Evolutionary conservation across 106 monocot genomes (phyloP), one percentile per base, ranked within the genome.

Genomic region (Allium fistulosum): DNA sequence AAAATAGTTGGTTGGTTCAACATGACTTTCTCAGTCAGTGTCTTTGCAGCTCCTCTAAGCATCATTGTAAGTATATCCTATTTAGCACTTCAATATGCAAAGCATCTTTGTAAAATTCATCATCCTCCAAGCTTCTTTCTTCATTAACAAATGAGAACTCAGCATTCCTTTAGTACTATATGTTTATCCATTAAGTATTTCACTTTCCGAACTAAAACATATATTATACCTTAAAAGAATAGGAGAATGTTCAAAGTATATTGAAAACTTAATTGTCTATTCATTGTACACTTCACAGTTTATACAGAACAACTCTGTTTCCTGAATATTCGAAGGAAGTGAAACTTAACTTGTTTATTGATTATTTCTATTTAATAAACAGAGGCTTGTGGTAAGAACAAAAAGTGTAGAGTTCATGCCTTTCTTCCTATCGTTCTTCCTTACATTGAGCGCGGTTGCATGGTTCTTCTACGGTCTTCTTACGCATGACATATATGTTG

Each of bases 351-450:
- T 55, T 12, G 2, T 11, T 15, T 55, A 55, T 15, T 55, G 53
- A 55, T 8, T 46, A 26, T 14, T 3, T 14, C 7, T 66, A 66
- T 18, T 51, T 17, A 6, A 17, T 37, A 11, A 11, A 67, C 81
- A 88, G 88, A 77, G 74, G 67, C 73, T 84, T 7, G 88, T 88
- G 11, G 73, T 88, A 0, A 69, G 58, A 15, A 84, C 88, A 68
- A 84, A 62, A 65, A 88, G 88, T 47, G 84, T 77, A 0, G 84
- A 88, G 71, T 88, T 77, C 81, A 88, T 88, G 88, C 88, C 88
- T 8, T 81, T 84, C 53, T 46, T 26, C 3, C 59, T 88, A 9
- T 88, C 88, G 3, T 67, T 78, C 67, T 84, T 82, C 76, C 81
- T 88, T 18, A 88, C 81, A 10, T 8, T 79, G 7, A 88, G 76